A percentile compares a stretch with the other conserved stretches of the same genome.
Conservation (phyloP, 2,329 filamentous ascomycete genomes). For the Alternaria alternata region DNA sequence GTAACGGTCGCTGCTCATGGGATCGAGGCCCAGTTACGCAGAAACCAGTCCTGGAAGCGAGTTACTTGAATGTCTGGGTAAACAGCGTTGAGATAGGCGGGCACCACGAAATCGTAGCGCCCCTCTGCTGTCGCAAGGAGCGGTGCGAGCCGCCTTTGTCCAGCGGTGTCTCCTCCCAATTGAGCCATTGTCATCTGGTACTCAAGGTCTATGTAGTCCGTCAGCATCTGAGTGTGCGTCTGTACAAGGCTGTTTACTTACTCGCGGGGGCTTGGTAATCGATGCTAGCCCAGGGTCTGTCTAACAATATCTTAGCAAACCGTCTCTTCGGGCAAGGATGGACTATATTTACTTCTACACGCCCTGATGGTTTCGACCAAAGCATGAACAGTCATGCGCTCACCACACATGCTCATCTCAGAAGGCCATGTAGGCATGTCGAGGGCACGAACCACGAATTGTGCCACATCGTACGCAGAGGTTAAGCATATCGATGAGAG, state of each 20-base stretch:
- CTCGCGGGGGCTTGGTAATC: constrained; percentile 58
- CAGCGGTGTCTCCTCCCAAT: constrained; percentile 39
- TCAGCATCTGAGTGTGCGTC: background rate
- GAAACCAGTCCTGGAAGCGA: constrained; percentile 52
- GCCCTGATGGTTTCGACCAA: constrained; percentile 63
- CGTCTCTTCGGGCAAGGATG: background rate
- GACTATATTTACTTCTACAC: constrained; percentile 35
- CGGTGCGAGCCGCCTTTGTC: constrained; percentile 60
- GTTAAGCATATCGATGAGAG: constrained; percentile 66
- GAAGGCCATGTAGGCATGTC: constrained; percentile 71
- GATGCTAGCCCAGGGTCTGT: constrained; percentile 39
- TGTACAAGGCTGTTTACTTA: constrained; percentile 4
- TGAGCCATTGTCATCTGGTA: constrained; percentile 58
- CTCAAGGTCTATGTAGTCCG: constrained; percentile 47
- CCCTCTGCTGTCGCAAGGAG: constrained; percentile 74
- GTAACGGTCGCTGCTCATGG: constrained; percentile 26
- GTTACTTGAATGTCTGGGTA: constrained; percentile 51
- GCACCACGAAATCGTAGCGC: constrained; percentile 69
- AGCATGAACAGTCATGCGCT: constrained; percentile 67
- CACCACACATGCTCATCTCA: constrained; percentile 75
- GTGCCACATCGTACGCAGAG: constrained; percentile 72
- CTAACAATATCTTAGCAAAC: constrained; percentile 29
- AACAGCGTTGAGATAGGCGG: constrained; percentile 64
- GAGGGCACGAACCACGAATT: constrained; percentile 74
- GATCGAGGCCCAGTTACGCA: constrained; percentile 44